A percentile compares a stretch with the other conserved stretches of the same genome.
phyloP scores from a whole-genome alignment of 495 filamentous ascomycete species.

The Ramalina intermedia region DNA sequence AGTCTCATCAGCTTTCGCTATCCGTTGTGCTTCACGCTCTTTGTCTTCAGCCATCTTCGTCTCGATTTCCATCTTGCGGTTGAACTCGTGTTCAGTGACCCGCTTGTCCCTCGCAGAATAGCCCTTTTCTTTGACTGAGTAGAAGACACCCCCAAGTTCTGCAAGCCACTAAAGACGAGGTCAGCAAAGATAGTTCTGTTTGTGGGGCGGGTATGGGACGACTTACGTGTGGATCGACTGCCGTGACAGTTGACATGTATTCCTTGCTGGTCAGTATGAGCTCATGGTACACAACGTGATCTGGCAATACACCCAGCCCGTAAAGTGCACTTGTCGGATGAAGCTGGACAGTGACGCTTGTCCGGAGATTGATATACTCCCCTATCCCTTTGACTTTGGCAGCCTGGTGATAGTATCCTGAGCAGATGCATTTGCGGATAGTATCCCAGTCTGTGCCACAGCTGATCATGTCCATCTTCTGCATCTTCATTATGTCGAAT shows the following conservation, averaged over 20 bases:
- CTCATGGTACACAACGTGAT: conserved; percentile 98
- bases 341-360: conserved; percentile 81
- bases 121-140: conserved; percentile 94
- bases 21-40: conserved; percentile 29
- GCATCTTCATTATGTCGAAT: conserved; percentile 83
- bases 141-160: conserved; percentile 96
- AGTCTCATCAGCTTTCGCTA: conserved; percentile 10
- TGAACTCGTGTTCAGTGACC: conserved; percentile 88
- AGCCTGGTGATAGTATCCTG: conserved; percentile 97
- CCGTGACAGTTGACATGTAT: conserved; percentile 96
- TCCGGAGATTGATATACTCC: conserved; percentile 93
- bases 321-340: conserved; percentile 91
- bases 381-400: conserved; percentile 92
- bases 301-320: conserved; percentile 81
- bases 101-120: conserved; percentile 82
- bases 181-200: not conserved
- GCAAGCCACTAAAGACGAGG: conserved; percentile 61
- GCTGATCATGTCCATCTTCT: conserved; percentile 75
- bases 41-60: conserved; percentile 84
- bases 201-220: not conserved
- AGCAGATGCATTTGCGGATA: conserved; percentile 92
- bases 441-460: conserved; percentile 96
- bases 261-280: conserved; percentile 93
- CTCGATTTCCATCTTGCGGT: conserved; percentile 90
- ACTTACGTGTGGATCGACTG: conserved; percentile 77